Evolutionary conservation across 2,329 filamentous ascomycete genomes (phyloP), one percentile per base, ranked within the genome.

Genomic region (Trichoderma atroviride): DNA sequence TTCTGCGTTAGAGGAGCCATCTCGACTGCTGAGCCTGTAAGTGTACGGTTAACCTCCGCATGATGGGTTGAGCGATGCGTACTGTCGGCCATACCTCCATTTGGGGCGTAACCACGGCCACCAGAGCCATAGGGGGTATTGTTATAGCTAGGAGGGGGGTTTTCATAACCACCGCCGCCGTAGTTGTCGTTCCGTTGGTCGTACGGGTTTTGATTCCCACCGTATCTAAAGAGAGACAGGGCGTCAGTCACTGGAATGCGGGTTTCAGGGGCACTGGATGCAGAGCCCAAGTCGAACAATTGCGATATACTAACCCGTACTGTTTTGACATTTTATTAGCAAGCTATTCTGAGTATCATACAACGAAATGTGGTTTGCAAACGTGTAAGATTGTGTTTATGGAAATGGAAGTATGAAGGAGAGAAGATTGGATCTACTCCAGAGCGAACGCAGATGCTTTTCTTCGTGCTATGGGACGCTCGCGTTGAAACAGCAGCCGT

Each of bases 1-100:
- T 85, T 86, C 71, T 86, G 85, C 56, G 83, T 79, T 57, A 92
- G 85, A 14, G 90, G 86, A 58, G 87, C 87, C 90, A 94, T 92
- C 81, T 94, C 92, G 74, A 93, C 88, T 74, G 87, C 85, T 75
- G 81, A 78, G 55, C 80, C 82, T 82, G 58, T 19, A 33, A 52
- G 5, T 57, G 16, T 27, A 57, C 24, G 55, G 59, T 57, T 55
- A 63, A 27, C 14, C 3, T 35, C 29, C 11, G 33, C 33, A 24
- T 57, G 33, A 24, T 57, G 31, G 35, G 37, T 24, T 9, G 35
- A 13, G 50, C 16, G n/a, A 53, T 31, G 35, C n/a, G 27, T 53
- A 50, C 27, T 16, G 16, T 71, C 31, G n/a, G 14, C n/a, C 60
- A 67, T 72, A 81, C 77, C 78, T 59, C 74, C 76, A 69, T 68